These are phyloP conservation scores for Takashimella koratensis DNA, from an alignment of 1,284 basidiomycete genomes.

Conservation along the genomic window DNA sequence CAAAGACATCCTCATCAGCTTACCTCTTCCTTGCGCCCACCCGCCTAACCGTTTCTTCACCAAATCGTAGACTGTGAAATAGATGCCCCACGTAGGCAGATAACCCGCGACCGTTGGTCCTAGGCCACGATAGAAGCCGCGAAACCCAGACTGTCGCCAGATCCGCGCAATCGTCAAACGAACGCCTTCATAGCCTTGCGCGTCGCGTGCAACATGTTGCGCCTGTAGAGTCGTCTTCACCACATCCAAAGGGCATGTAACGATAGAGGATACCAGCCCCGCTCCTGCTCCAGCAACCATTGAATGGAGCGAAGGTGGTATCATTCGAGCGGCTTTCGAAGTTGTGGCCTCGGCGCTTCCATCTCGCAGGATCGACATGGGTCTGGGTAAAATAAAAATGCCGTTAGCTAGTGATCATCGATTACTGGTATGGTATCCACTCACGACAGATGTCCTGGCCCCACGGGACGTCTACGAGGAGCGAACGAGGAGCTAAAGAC, in stretches of 20 bases:
- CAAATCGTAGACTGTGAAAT: slow-evolving; percentile 94
- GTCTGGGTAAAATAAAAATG: too few species aligned
- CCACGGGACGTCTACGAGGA: too few species aligned
- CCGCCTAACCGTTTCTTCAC: slow-evolving; percentile 76
- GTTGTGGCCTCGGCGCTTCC: slow-evolving; percentile 29
- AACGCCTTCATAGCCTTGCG: slow-evolving; percentile 70
- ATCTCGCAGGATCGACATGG: slow-evolving; percentile 24
- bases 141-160: slow-evolving; percentile 68
- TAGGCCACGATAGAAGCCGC: slow-evolving; percentile 86
- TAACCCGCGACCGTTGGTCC: slow-evolving; percentile 94
- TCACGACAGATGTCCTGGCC: too few species aligned
- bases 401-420: too few species aligned
- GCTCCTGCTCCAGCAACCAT: slow-evolving; percentile 56
- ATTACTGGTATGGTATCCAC: too few species aligned
- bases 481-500: too few species aligned
- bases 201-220: slow-evolving; percentile 64
- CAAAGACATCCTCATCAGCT: slow-evolving; percentile 7
- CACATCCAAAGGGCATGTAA: slow-evolving; percentile 96
- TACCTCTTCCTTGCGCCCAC: slow-evolving; percentile 43
- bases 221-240: slow-evolving; percentile 97
- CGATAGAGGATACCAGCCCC: slow-evolving; percentile 85
- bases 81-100: slow-evolving; percentile 95
- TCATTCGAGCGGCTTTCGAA: slow-evolving; percentile 7
- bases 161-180: slow-evolving; percentile 70
- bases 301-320: slow-evolving; percentile 44